Evolutionary conservation across 345 rosid genomes (phyloP).

Genomic region (Corymbia maculata): DNA sequence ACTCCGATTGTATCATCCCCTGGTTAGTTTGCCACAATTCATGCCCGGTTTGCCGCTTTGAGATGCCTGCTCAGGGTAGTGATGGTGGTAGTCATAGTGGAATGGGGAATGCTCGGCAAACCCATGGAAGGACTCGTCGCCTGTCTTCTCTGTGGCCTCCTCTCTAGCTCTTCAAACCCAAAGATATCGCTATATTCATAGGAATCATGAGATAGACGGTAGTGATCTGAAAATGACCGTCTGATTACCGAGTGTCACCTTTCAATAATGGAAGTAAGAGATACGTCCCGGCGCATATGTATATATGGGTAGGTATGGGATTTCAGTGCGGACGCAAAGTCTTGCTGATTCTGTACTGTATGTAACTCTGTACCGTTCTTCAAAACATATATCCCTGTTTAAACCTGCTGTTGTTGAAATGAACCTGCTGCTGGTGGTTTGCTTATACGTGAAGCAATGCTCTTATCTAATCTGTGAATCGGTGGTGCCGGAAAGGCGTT

Average conservation of each 20-base stretch:
- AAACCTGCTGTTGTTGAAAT: neutral
- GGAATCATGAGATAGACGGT: neutral
- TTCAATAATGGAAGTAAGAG: neutral
- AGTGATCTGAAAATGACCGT: neutral
- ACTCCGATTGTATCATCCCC: constrained; percentile 25
- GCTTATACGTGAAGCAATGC: neutral
- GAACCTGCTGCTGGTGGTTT: neutral
- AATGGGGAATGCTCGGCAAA: neutral
- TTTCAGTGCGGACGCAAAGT: neutral
- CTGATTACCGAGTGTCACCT: neutral
- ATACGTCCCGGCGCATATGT: neutral
- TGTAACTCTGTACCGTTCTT: neutral
- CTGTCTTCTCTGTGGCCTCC: neutral
- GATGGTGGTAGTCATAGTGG: neutral
- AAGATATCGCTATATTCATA: neutral
- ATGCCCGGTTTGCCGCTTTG: constrained; percentile 35
- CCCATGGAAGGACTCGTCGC: neutral
- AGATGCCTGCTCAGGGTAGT: constrained; percentile 8
- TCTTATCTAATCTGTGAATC: neutral
- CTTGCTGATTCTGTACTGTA: neutral
- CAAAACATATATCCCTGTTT: neutral
- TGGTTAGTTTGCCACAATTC: constrained; percentile 37
- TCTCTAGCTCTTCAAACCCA: neutral
- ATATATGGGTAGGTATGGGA: neutral
- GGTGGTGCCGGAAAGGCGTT: neutral